Evolutionary conservation across 345 rosid species (phyloP).

Genomic region (Brassica nigra): DNA sequence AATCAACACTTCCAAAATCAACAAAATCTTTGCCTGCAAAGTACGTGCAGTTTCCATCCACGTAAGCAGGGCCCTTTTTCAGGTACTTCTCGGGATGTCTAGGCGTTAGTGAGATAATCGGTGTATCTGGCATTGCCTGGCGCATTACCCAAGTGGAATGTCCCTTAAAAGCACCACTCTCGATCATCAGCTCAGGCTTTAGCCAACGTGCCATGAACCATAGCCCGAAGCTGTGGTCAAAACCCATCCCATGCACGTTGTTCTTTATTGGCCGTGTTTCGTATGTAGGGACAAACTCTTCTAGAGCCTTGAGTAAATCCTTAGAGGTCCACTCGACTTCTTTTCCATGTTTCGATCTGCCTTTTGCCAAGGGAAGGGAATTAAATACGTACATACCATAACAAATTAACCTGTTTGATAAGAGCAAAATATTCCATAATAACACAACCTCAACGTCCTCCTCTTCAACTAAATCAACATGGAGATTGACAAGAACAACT

Average conservation of each 20-base stretch:
- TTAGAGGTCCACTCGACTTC: slow-evolving; percentile 93
- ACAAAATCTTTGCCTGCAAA: slow-evolving; percentile 97
- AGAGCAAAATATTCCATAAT: background rate
- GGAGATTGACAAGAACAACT: background rate
- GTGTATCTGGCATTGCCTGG: slow-evolving; percentile 93
- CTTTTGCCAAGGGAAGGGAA: slow-evolving; percentile 81
- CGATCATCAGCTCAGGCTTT: slow-evolving; percentile 94
- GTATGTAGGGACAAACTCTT: slow-evolving; percentile 90
- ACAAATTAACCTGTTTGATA: slow-evolving; percentile 20
- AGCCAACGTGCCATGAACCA: slow-evolving; percentile 93
- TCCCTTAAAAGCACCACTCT: slow-evolving; percentile 99
- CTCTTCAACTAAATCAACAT: background rate
- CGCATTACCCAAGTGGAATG: slow-evolving; percentile 99
- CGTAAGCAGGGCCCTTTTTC: slow-evolving; percentile 93
- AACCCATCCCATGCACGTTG: slow-evolving; percentile 97
- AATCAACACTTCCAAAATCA: slow-evolving; percentile 90
- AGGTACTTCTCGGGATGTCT: slow-evolving; percentile 93
- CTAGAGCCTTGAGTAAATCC: slow-evolving; percentile 84
- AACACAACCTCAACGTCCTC: slow-evolving; percentile 7
- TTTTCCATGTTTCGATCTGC: slow-evolving; percentile 99
- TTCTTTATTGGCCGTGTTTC: slow-evolving; percentile 94
- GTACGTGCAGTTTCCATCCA: slow-evolving; percentile 94
- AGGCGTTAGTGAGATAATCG: slow-evolving; percentile 79
- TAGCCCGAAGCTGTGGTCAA: slow-evolving; percentile 98
- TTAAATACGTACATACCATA: slow-evolving; percentile 47